Evolutionary conservation across 306 rosid species (phyloP).

Genomic region (Senna siamea): DNA sequence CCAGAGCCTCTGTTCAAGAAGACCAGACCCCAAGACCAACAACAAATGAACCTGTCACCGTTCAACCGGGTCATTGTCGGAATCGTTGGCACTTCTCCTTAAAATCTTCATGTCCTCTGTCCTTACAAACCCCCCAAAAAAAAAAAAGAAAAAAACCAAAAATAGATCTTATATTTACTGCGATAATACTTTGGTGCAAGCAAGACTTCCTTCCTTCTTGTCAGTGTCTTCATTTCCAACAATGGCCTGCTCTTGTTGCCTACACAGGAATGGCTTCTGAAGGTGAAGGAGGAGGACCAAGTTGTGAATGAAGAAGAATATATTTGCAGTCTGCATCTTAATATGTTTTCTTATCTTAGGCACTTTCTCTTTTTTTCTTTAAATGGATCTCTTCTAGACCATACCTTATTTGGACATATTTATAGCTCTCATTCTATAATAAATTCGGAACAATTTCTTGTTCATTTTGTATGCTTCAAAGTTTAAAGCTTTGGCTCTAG

Average conservation of each 20-base stretch:
- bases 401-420: conserved; percentile 69
- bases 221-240: no score
- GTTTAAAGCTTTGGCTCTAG: conserved; percentile 23
- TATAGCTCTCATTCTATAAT: conserved; percentile 54
- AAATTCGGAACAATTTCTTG: conserved; percentile 58
- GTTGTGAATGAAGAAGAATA: conserved; percentile 56
- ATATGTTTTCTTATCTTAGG: conserved; percentile 37
- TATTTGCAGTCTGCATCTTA: conserved; percentile 13
- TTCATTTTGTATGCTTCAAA: conserved; percentile 24
- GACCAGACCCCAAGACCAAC: conserved; percentile 62
- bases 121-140: not conserved
- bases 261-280: no score
- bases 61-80: conserved; percentile 61
- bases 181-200: conserved; percentile 27
- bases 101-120: not conserved
- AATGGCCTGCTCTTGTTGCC: no score
- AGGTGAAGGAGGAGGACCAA: conserved; percentile 59
- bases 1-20: conserved; percentile 69
- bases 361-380: conserved; percentile 40
- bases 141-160: not conserved
- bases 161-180: conserved; percentile 12
- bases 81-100: conserved; percentile 64
- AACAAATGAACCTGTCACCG: conserved; percentile 57
- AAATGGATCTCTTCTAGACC: conserved; percentile 51
- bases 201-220: not conserved